Evolutionary conservation across 177 flowering plant genomes (phyloP).

Genomic region (Vitis hybrid): DNA sequence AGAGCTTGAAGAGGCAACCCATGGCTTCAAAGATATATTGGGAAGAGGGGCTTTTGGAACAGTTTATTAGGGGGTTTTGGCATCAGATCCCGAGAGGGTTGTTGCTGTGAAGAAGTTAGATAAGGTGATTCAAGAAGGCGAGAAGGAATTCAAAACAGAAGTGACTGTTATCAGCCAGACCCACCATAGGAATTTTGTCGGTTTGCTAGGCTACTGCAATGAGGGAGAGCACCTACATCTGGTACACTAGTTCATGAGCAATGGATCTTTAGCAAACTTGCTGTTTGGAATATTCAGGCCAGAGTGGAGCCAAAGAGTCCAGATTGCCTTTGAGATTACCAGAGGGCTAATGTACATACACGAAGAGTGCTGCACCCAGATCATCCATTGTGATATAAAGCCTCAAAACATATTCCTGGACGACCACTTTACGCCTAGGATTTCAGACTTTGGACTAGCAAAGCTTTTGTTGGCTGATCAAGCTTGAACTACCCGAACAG

Average conservation of each 20-base stretch:
- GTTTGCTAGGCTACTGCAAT: neutral
- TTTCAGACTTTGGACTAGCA: conserved; percentile 11
- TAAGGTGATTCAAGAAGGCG: conserved; percentile 13
- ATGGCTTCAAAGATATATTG: conserved; percentile 14
- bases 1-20: conserved; percentile 16
- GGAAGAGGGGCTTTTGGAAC: conserved; percentile 23
- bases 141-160: conserved; percentile 25
- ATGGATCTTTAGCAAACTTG: neutral
- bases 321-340: conserved; percentile 3
- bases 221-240: too few relatives aligned
- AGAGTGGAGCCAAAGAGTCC: conserved; percentile 8
- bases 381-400: too few relatives aligned
- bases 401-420: too few relatives aligned
- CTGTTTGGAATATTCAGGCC: conserved; percentile 5
- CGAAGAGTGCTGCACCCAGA: neutral
- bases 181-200: conserved; percentile 23
- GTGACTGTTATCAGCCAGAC: conserved; percentile 17
- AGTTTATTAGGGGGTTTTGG: neutral
- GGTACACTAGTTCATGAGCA: too few relatives aligned
- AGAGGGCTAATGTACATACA: conserved; percentile 4
- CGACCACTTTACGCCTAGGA: neutral
- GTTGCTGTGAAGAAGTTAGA: conserved; percentile 24
- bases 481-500: neutral
- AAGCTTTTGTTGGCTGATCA: conserved; percentile 2
- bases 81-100: neutral